phyloP scores from a whole-genome alignment of 805 yeast species.

The Debaryomyces hansenii region DNA sequence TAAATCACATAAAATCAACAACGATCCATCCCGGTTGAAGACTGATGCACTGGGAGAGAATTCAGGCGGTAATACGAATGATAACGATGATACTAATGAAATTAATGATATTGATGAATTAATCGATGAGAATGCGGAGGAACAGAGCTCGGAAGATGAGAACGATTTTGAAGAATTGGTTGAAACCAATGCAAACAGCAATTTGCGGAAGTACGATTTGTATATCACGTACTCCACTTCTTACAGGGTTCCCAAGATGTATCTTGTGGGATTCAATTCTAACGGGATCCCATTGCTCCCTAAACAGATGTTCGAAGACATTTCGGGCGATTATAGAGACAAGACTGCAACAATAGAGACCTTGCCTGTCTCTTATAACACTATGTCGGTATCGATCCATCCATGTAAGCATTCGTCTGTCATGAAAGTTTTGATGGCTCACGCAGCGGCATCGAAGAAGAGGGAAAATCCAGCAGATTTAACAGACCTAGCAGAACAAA shows the following conservation, averaged over 20 bases:
- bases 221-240: conserved; percentile 93
- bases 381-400: conserved; percentile 86
- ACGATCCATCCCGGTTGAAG: neutral
- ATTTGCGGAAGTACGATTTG: conserved; percentile 75
- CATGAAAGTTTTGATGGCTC: conserved; percentile 82
- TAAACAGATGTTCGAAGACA: conserved; percentile 91
- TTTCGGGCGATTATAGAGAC: conserved; percentile 85
- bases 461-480: conserved; percentile 10
- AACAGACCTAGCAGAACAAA: conserved; percentile 32
- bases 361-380: conserved; percentile 77
- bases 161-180: conserved; percentile 34
- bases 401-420: conserved; percentile 96
- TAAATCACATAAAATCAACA: conserved; percentile 18
- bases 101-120: conserved; percentile 47
- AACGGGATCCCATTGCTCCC: conserved; percentile 88
- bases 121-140: conserved; percentile 45
- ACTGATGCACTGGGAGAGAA: neutral
- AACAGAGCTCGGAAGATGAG: conserved; percentile 31
- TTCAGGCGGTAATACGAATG: conserved; percentile 9
- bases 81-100: conserved; percentile 19
- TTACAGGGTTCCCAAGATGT: conserved; percentile 93
- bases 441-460: conserved; percentile 48
- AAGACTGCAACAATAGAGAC: conserved; percentile 96
- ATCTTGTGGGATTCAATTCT: conserved; percentile 80
- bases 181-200: conserved; percentile 25